Evolutionary conservation across 768 basidiomycete species (phyloP).

Genomic region (Guyanaporus albipodus): DNA sequence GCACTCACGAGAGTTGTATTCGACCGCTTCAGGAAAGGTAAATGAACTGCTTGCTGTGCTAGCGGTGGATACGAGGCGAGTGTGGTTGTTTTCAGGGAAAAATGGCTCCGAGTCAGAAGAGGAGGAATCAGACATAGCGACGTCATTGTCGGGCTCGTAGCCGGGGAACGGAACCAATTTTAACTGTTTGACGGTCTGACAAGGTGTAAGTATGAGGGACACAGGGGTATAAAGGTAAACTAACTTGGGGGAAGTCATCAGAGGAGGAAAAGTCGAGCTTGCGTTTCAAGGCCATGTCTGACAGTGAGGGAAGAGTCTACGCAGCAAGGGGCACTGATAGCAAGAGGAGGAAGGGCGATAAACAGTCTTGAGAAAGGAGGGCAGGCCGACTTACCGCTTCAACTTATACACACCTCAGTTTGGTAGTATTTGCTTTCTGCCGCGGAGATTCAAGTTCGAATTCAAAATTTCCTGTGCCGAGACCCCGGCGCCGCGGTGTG

Average conservation of each 20-base stretch:
- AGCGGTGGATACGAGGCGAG: conserved; percentile 61
- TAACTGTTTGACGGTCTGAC: conserved; percentile 60
- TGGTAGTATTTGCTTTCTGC: conserved; percentile 21
- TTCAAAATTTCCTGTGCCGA: conserved; percentile 16
- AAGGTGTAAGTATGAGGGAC: conserved; percentile 15
- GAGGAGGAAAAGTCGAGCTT: conserved; percentile 63
- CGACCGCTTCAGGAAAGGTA: conserved; percentile 44
- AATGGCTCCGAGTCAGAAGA: conserved; percentile 56
- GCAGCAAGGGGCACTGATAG: conserved; percentile 1
- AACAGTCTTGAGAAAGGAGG: conserved; percentile 26
- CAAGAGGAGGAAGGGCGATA: conserved; percentile 9
- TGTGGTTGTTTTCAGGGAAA: conserved; percentile 51
- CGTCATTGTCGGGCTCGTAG: conserved; percentile 57
- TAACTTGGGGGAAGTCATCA: conserved; percentile 49
- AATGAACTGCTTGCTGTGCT: conserved; percentile 53
- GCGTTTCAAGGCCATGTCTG: conserved; percentile 67
- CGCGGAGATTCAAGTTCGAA: conserved; percentile 27
- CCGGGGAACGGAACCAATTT: conserved; percentile 76
- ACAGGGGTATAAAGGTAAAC: conserved; percentile 14
- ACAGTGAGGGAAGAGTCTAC: conserved; percentile 3
- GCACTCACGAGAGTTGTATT: conserved; percentile 46
- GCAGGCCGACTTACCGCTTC: conserved; percentile 17
- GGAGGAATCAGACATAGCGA: conserved; percentile 60
- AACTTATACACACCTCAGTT: conserved; percentile 32
- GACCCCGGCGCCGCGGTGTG: conserved; percentile 6